Evolutionary conservation across 306 rosid species (phyloP).

Genomic region (Prunus mira): DNA sequence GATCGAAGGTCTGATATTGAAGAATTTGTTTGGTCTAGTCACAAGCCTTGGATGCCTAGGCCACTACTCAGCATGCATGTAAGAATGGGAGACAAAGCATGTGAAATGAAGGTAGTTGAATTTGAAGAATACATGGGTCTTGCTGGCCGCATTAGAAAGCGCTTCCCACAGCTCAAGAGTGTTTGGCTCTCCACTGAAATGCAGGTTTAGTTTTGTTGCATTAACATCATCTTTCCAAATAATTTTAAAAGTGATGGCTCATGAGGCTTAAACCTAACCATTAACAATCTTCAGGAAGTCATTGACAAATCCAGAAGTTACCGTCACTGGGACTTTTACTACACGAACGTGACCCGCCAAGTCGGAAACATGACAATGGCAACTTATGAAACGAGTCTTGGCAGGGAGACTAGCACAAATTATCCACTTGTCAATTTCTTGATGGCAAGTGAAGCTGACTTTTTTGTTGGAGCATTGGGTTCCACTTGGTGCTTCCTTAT

Average conservation of each 20-base stretch:
- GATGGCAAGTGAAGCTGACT: conserved; percentile 90
- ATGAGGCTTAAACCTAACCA: background rate
- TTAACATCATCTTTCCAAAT: background rate
- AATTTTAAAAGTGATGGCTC: background rate
- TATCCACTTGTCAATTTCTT: conserved; percentile 89
- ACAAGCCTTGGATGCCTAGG: conserved; percentile 84
- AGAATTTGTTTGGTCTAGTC: conserved; percentile 84
- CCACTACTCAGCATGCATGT: conserved; percentile 86
- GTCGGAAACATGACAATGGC: conserved; percentile 65
- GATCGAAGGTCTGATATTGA: conserved; percentile 53
- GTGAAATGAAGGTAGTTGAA: conserved; percentile 81
- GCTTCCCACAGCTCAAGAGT: conserved; percentile 64
- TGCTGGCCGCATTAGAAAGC: conserved; percentile 55
- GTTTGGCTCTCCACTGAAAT: conserved; percentile 85
- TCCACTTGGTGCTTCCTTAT: conserved; percentile 90
- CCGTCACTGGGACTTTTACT: conserved; percentile 61
- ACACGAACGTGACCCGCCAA: conserved; percentile 63
- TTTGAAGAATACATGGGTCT: conserved; percentile 75
- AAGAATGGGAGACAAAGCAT: conserved; percentile 91
- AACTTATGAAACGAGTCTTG: conserved; percentile 62
- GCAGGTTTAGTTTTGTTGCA: conserved; percentile 46
- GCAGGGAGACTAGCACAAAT: conserved; percentile 79
- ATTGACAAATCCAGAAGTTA: conserved; percentile 54
- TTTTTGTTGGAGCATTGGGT: conserved; percentile 84
- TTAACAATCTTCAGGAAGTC: conserved; percentile 45